Conservation (phyloP, 2,329 filamentous ascomycete species). For the Calonectria pauciramosa region DNA sequence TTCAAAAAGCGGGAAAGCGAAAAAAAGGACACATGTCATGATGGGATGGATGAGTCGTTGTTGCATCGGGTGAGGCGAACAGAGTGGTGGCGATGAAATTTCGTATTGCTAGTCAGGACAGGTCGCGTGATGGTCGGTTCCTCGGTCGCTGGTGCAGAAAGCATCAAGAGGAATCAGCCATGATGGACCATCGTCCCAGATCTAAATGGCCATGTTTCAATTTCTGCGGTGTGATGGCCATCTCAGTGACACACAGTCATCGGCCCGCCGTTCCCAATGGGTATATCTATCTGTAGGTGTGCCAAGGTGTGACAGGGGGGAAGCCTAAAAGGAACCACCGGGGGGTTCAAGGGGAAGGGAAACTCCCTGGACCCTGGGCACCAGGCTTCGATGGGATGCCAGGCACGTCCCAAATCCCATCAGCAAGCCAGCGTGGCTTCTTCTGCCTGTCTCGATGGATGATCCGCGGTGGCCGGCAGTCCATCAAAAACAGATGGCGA, state of each 20-base stretch:
- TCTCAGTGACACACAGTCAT: not conserved
- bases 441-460: slow-evolving; percentile 24
- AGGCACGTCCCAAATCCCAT: not conserved
- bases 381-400: not conserved
- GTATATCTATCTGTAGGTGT: not conserved
- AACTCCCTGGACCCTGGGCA: too few relatives aligned
- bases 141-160: not conserved
- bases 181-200: not conserved
- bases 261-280: not conserved
- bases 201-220: not conserved
- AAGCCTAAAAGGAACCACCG: not conserved
- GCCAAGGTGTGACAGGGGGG: not conserved
- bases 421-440: slow-evolving; percentile 46
- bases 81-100: slow-evolving; percentile 3
- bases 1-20: not conserved
- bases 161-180: not conserved
- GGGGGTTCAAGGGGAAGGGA: not conserved
- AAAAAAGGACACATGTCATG: slow-evolving; percentile 8
- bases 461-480: slow-evolving; percentile 8
- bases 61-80: not conserved
- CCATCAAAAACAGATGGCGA: not conserved
- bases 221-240: not conserved
- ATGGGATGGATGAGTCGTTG: not conserved
- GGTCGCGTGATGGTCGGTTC: not conserved
- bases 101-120: not conserved